Conservation (phyloP, 169 alveolate genomes). For the Plasmodium reichenowi region DNA sequence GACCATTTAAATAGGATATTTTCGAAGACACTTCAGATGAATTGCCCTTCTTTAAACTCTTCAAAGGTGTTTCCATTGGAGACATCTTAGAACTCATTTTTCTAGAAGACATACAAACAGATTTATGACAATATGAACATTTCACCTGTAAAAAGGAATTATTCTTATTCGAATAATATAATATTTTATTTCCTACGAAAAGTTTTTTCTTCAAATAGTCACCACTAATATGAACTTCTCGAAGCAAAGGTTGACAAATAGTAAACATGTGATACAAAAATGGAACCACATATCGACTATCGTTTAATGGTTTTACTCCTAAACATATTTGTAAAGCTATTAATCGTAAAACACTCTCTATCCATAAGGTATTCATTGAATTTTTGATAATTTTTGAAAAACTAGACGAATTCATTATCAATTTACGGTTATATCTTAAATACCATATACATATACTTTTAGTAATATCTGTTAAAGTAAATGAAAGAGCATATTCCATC, state of each 20-base stretch:
- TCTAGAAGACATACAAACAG: conserved; percentile 19
- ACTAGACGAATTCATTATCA: conserved; percentile 59
- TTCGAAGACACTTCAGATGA: conserved; percentile 20
- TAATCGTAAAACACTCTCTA: conserved; percentile 79
- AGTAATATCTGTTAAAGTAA: conserved; percentile 73
- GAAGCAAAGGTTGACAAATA: conserved; percentile 74
- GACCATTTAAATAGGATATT: not conserved
- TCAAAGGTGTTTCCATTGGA: conserved; percentile 20
- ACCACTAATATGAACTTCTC: conserved; percentile 39
- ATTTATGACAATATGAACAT: conserved; percentile 70
- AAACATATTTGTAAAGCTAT: conserved; percentile 81
- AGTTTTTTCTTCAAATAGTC: conserved; percentile 30
- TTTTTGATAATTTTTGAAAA: conserved; percentile 68
- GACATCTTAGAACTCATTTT: conserved; percentile 23
- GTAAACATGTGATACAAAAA: conserved; percentile 80
- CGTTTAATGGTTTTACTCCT: conserved; percentile 78
- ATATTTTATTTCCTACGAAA: conserved; percentile 16
- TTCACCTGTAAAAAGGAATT: conserved; percentile 38
- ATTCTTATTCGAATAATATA: conserved; percentile 46
- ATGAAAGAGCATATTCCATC: conserved; percentile 56
- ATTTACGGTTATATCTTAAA: conserved; percentile 47
- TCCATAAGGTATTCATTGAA: conserved; percentile 80
- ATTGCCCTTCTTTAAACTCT: conserved; percentile 14
- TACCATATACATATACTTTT: conserved; percentile 75
- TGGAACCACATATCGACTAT: conserved; percentile 77